Conservation (phyloP, 345 rosid genomes). For the Cardamine occulta region DNA sequence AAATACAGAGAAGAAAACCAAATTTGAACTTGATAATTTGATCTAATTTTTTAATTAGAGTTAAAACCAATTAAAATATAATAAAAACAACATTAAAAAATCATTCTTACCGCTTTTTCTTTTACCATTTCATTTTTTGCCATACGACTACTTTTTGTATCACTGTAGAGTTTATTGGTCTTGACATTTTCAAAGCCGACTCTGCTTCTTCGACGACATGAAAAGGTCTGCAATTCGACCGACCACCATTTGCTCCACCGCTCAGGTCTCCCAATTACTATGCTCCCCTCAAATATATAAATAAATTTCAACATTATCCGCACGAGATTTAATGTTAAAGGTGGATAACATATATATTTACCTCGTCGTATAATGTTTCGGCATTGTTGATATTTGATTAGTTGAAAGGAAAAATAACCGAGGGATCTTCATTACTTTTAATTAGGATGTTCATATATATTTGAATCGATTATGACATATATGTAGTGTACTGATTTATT, state of each 20-base stretch:
- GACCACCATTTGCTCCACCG: constrained; percentile 16
- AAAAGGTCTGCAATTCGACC: not conserved
- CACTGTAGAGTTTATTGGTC: no score
- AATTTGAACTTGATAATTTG: no score
- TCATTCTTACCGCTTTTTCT: no score
- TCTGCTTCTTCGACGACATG: not conserved
- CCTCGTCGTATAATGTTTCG: not conserved
- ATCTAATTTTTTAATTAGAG: no score
- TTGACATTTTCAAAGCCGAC: no score
- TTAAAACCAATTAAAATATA: no score
- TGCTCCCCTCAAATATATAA: not conserved
- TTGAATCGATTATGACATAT: not conserved
- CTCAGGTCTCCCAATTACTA: constrained; percentile 2
- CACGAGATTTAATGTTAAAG: constrained; percentile 2
- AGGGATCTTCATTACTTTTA: not conserved
- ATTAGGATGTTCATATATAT: not conserved
- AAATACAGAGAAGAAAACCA: no score
- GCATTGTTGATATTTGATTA: not conserved
- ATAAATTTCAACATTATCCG: not conserved
- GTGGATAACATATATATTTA: not conserved
- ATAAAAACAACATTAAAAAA: no score
- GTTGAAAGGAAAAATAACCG: not conserved
- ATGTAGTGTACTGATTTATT: no score
- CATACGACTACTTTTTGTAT: no score
- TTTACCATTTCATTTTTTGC: no score